phyloP scores from a whole-genome alignment of 345 rosid genomes.

The Boechera retrofracta region DNA sequence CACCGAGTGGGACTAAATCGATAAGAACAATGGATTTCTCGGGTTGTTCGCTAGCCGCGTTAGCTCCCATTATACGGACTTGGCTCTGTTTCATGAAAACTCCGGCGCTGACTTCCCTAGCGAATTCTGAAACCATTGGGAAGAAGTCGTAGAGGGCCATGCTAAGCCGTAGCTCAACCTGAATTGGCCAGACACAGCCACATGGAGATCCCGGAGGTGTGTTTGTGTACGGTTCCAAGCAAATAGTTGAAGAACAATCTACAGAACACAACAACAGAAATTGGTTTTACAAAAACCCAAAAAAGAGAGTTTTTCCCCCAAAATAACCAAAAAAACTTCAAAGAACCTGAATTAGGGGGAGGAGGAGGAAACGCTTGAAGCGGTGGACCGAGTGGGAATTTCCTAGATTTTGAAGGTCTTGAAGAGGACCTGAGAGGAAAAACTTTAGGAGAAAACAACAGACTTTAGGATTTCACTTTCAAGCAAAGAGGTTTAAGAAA shows the following conservation, averaged over 20 bases:
- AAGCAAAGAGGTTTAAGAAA: conserved; percentile 4
- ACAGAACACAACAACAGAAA: conserved; percentile 38
- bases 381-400: conserved; percentile 63
- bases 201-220: conserved; percentile 96
- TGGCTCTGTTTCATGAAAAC: conserved; percentile 97
- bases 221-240: conserved; percentile 84
- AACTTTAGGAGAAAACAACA: conserved; percentile 48
- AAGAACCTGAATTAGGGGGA: conserved; percentile 88
- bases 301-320: not conserved
- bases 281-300: not conserved
- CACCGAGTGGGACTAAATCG: conserved; percentile 89
- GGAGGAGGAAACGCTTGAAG: conserved; percentile 84
- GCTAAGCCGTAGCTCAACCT: conserved; percentile 77
- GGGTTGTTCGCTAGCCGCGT: conserved; percentile 80
- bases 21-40: conserved; percentile 81
- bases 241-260: conserved; percentile 81
- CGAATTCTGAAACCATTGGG: conserved; percentile 91
- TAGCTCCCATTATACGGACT: conserved; percentile 94
- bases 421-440: conserved; percentile 53
- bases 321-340: not conserved
- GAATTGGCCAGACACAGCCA: conserved; percentile 94
- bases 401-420: conserved; percentile 66
- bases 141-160: conserved; percentile 92
- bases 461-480: conserved; percentile 33
- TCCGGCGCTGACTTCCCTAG: conserved; percentile 77